phyloP scores from a whole-genome alignment of 352 stramenopile species.

The Thalassiosira hispida region DNA sequence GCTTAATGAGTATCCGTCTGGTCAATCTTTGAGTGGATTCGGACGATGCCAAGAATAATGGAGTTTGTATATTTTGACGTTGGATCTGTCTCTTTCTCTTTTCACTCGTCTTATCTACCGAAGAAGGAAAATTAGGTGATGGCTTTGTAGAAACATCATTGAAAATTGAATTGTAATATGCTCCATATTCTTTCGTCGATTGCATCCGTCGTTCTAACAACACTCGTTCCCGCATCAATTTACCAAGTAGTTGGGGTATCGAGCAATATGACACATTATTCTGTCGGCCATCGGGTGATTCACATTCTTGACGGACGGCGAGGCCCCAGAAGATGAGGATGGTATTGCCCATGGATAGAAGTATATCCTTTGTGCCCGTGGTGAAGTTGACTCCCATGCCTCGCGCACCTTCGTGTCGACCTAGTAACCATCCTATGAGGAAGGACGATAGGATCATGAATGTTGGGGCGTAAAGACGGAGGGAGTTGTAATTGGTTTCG shows the following conservation, averaged over 20 bases:
- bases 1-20: conserved; percentile 29
- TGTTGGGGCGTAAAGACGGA: not conserved
- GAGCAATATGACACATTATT: conserved; percentile 35
- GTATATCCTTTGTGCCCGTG: not conserved
- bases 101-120: not conserved
- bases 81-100: not conserved
- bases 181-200: conserved; percentile 22
- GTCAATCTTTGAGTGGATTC: conserved; percentile 7
- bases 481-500: not conserved
- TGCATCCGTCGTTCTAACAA: conserved; percentile 7
- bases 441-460: conserved; percentile 14
- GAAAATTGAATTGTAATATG: conserved; percentile 23
- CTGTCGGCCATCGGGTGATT: conserved; percentile 4
- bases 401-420: not conserved
- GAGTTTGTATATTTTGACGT: conserved; percentile 3
- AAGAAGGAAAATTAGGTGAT: conserved; percentile 1
- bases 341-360: not conserved
- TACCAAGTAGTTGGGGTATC: conserved; percentile 25
- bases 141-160: conserved; percentile 23
- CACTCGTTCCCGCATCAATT: conserved; percentile 9
- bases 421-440: conserved; percentile 8
- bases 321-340: conserved; percentile 4
- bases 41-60: conserved; percentile 20
- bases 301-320: conserved; percentile 8
- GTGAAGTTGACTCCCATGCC: not conserved